phyloP scores from a whole-genome alignment of 2,329 filamentous ascomycete species.

The Venturia pyrina region DNA sequence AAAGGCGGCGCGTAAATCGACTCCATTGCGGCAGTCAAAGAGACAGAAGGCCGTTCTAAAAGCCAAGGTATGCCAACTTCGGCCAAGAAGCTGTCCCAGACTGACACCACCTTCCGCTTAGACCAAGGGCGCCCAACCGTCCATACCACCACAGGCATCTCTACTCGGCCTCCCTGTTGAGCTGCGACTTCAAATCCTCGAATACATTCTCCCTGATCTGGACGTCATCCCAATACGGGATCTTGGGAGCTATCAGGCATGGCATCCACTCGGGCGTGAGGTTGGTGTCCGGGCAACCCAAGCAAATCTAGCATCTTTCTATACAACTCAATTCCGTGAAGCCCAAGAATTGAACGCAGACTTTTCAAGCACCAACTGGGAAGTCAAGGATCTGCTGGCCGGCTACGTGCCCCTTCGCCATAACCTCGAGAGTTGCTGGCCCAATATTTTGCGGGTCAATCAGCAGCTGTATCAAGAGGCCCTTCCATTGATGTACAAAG shows the following conservation, averaged over 20 bases:
- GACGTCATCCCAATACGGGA: not conserved
- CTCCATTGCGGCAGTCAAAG: not conserved
- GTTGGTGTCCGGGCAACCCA: not conserved
- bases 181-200: slow-evolving; percentile 8
- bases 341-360: not conserved
- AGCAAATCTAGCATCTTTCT: not conserved
- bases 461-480: slow-evolving; percentile 2
- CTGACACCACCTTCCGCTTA: not conserved
- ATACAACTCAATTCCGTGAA: not conserved
- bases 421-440: slow-evolving; percentile 4
- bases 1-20: not conserved
- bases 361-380: not conserved
- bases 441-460: not conserved
- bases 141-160: not conserved
- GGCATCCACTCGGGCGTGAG: not conserved
- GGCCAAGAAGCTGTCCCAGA: not conserved
- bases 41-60: not conserved
- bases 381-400: not conserved
- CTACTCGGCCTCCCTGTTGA: slow-evolving; percentile 7
- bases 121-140: not conserved
- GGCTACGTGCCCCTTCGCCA: slow-evolving; percentile 6
- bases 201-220: slow-evolving; percentile 6
- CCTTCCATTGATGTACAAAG: not conserved
- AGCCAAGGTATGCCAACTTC: not conserved
- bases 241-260: not conserved